Base-by-base conservation (phyloP, 306 rosid genomes). In the Glycine soja region DNA sequence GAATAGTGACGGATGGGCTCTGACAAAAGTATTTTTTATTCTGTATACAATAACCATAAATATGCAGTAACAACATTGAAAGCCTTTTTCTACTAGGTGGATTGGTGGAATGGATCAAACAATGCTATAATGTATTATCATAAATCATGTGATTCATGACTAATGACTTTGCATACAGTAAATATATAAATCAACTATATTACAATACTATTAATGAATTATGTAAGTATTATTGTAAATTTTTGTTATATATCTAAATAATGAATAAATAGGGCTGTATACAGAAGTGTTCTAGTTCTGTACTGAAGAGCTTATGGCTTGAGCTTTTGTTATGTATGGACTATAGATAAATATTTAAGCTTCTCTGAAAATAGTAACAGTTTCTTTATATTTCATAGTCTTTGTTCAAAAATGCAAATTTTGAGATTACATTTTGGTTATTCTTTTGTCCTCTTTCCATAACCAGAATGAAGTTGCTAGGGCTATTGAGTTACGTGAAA, bases 381-480 rank as follows among this genome's bases (percentile, higher is more conserved):
- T 74, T 67, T 71, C 67, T 47, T 75, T 82, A 64, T 72, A 79
- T 82, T 82, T 79, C 53, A n/a, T 61, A 42, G 45, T 47, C 11
- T 6, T 70, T 56, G 42, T 79, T 75, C 38, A 38, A 51, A 62
- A 56, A 52, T 70, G 68, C 58, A 79, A 13, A 5, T 36, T 75
- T 79, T 50, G 32, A 80, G 61, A 40, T 79, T 57, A 50, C 48
- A 46, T 38, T 66, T 67, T 76, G 75, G 18, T 70, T 73, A 48
- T 81, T 70, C 54, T 62, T 68, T 78, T 75, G 52, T 57, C 43
- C 18, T 58, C 42, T 83, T 84, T 83, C 38, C 72, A 74, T 85
- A 34, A 82, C 78, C 95, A 95, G 99, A 93, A 93, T 88, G 99
- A 95, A 86, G 99, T 95, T 72, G 91, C 97, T 10, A 90, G 99